Conservation (phyloP, 1,139 yeast species). For the Yarrowia galli region DNA sequence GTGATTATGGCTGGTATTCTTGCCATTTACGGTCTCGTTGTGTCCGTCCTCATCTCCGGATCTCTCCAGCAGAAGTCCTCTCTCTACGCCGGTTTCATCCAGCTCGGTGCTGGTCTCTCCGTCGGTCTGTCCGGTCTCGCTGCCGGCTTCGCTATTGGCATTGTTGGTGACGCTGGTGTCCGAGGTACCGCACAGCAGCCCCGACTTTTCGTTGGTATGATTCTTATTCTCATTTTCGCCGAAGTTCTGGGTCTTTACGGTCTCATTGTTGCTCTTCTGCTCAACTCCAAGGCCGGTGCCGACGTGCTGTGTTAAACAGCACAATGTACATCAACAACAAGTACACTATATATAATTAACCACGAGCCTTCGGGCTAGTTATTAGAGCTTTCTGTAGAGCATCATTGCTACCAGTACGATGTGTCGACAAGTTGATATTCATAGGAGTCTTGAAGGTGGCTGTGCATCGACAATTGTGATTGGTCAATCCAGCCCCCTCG, state of each 20-base stretch:
- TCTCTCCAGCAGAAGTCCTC: constrained; percentile 91
- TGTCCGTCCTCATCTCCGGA: constrained; percentile 92
- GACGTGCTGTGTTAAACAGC: constrained; percentile 74
- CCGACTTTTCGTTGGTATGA: constrained; percentile 96
- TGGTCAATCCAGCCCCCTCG: too few relatives aligned
- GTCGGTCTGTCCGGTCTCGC: constrained; percentile 98
- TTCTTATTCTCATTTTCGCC: constrained; percentile 92
- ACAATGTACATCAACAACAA: constrained; percentile 22
- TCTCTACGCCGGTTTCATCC: constrained; percentile 95
- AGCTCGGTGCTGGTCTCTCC: constrained; percentile 96
- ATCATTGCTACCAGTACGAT: too few relatives aligned
- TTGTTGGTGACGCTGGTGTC: constrained; percentile 99
- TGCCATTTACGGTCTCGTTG: constrained; percentile 98
- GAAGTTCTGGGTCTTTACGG: constrained; percentile 98
- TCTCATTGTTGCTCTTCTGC: constrained; percentile 93
- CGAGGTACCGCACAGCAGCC: constrained; percentile 97
- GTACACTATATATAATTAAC: constrained; percentile 38
- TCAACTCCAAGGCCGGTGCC: constrained; percentile 96
- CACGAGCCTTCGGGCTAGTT: constrained; percentile 35
- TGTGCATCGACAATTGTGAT: constrained; percentile 2
- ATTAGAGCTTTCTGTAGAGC: constrained; percentile 7
- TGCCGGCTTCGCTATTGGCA: constrained; percentile 98
- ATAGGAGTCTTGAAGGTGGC: neutral
- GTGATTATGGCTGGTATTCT: constrained; percentile 99
- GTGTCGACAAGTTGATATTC: too few relatives aligned